Conservation (phyloP, 768 basidiomycete genomes). For the Hebeloma cylindrosporum region DNA sequence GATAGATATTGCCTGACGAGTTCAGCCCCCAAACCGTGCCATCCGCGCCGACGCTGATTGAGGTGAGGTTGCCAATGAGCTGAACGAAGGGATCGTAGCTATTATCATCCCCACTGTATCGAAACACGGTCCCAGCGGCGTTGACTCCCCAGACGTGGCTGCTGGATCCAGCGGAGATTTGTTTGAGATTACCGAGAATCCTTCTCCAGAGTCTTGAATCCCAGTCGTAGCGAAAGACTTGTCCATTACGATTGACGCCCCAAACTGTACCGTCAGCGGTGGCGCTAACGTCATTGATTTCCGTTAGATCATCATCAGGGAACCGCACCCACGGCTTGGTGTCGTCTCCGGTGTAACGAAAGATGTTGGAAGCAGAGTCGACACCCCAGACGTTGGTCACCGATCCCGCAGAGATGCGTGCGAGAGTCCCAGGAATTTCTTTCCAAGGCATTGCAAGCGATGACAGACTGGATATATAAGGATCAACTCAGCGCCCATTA, state of each 20-base stretch:
- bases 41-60: slow-evolving; percentile 7
- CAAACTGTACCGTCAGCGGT: too few species aligned
- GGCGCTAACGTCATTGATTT: too few species aligned
- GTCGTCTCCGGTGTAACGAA: slow-evolving; percentile 9
- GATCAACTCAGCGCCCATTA: background rate
- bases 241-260: too few species aligned
- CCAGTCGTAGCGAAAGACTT: slow-evolving; percentile 10
- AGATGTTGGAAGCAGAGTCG: slow-evolving; percentile 4
- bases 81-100: slow-evolving; percentile 9
- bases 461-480: background rate
- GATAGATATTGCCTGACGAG: slow-evolving; percentile 1
- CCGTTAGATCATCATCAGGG: too few species aligned
- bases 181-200: slow-evolving; percentile 5
- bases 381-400: slow-evolving; percentile 13
- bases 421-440: background rate
- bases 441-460: too few species aligned
- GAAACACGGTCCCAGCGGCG: background rate
- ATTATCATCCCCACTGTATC: slow-evolving; percentile 7
- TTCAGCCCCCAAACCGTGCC: slow-evolving; percentile 10
- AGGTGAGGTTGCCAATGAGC: slow-evolving; percentile 2
- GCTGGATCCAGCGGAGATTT: slow-evolving; percentile 8
- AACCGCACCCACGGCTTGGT: too few species aligned
- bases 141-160: slow-evolving; percentile 13
- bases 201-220: slow-evolving; percentile 8
- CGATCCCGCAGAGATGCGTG: slow-evolving; percentile 4